Conservation (phyloP, 768 basidiomycete genomes). For the Suillus discolor region DNA sequence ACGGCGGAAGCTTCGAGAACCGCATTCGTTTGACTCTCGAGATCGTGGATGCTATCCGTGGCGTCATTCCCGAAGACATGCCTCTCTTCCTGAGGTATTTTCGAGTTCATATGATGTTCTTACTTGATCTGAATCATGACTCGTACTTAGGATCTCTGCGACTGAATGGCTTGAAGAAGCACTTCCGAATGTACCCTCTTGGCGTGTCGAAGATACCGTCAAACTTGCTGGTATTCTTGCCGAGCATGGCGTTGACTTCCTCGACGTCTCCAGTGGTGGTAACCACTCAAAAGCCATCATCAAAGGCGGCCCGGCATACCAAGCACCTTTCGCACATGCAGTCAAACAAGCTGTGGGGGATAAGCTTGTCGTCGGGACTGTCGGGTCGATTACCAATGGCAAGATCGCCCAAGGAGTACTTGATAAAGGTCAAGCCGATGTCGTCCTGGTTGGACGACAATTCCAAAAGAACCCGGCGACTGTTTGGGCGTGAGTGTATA, state of each 20-base stretch:
- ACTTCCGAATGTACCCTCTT: conserved; percentile 59
- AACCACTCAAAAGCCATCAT: conserved; percentile 42
- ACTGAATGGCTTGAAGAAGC: conserved; percentile 73
- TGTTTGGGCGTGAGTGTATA: conserved; percentile 37
- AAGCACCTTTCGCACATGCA: conserved; percentile 59
- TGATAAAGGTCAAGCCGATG: conserved; percentile 45
- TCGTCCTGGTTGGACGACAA: conserved; percentile 50
- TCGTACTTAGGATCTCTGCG: conserved; percentile 54
- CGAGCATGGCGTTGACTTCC: conserved; percentile 69
- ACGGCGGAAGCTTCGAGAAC: conserved; percentile 75
- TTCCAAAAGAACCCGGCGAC: conserved; percentile 64
- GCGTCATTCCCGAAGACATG: conserved; percentile 57
- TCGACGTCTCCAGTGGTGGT: conserved; percentile 75
- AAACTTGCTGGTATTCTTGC: conserved; percentile 59
- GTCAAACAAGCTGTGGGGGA: conserved; percentile 51
- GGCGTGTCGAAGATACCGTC: conserved; percentile 71
- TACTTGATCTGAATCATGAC: neutral
- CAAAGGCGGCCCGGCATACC: conserved; percentile 38
- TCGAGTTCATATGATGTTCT: neutral
- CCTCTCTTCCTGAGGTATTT: conserved; percentile 71
- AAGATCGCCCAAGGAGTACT: conserved; percentile 47
- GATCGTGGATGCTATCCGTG: conserved; percentile 64
- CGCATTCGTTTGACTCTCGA: conserved; percentile 63
- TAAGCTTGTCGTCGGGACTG: conserved; percentile 34
- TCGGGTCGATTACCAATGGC: conserved; percentile 36